Conservation (phyloP, 176 grass and related monocot species). For the Phragmites australis region DNA sequence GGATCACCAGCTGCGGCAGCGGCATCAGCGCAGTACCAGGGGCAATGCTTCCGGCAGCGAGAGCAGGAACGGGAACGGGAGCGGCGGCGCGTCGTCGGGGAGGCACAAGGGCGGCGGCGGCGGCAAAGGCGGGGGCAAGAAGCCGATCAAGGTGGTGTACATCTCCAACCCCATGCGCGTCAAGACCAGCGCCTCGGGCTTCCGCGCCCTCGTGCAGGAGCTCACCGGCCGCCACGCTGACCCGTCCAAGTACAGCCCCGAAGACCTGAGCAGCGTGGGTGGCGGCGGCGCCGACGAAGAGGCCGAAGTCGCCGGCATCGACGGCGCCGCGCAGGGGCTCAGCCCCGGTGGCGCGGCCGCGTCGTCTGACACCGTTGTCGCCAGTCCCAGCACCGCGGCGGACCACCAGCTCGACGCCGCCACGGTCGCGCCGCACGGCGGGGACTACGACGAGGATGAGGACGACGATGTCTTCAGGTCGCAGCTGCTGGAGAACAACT, state of each 20-base stretch:
- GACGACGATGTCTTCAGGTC: slow-evolving; percentile 33
- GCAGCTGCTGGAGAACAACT: slow-evolving; percentile 53
- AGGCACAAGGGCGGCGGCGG: slow-evolving; percentile 19
- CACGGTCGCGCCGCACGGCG: slow-evolving; percentile 6
- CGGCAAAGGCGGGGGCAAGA: slow-evolving; percentile 50
- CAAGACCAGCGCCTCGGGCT: slow-evolving; percentile 56
- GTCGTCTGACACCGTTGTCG: background rate
- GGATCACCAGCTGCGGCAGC: slow-evolving; percentile 38
- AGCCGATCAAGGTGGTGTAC: slow-evolving; percentile 89
- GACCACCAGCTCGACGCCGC: slow-evolving; percentile 13
- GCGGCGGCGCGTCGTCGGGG: slow-evolving; percentile 25
- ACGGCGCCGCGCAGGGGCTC: slow-evolving; percentile 4
- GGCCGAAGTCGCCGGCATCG: background rate
- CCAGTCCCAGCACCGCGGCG: slow-evolving; percentile 4
- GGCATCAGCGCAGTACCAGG: background rate
- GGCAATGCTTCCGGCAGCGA: slow-evolving; percentile 24
- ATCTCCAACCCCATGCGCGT: slow-evolving; percentile 90
- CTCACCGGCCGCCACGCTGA: slow-evolving; percentile 79
- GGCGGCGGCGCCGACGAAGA: background rate
- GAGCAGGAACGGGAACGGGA: background rate
- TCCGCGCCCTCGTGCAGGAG: slow-evolving; percentile 81
- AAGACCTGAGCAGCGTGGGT: slow-evolving; percentile 3
- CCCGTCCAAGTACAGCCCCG: slow-evolving; percentile 55
- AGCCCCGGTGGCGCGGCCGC: slow-evolving; percentile 29
- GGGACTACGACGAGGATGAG: background rate